phyloP scores from a whole-genome alignment of 345 rosid species.

The Orychophragmus violaceus region DNA sequence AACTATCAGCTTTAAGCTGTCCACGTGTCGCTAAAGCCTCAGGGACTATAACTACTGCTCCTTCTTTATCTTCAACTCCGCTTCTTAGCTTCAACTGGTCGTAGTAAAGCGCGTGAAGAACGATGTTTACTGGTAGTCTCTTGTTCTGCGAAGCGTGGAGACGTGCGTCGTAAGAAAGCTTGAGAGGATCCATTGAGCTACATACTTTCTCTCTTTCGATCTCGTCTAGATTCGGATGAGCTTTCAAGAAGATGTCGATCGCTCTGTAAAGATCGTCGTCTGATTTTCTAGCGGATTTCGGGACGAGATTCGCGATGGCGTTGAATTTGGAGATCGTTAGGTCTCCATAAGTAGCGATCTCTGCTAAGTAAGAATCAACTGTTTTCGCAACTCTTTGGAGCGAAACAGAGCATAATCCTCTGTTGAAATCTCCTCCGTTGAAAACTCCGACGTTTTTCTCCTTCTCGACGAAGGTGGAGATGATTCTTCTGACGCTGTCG shows the following conservation, averaged over 20 bases:
- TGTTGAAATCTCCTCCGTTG: conserved; percentile 52
- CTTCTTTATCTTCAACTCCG: conserved; percentile 32
- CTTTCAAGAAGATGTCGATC: conserved; percentile 81
- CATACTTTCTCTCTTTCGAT: conserved; percentile 86
- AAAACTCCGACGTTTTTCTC: conserved; percentile 79
- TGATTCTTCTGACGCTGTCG: conserved; percentile 74
- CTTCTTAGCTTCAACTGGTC: conserved; percentile 89
- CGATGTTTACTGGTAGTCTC: conserved; percentile 79
- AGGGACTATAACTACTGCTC: conserved; percentile 11
- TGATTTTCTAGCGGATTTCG: conserved; percentile 62
- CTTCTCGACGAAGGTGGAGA: conserved; percentile 66
- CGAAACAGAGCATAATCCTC: conserved; percentile 42
- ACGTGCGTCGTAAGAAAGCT: conserved; percentile 82
- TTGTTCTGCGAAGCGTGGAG: conserved; percentile 98
- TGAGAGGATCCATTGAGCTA: conserved; percentile 82
- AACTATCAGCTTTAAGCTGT: conserved; percentile 56
- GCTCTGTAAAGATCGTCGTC: conserved; percentile 90
- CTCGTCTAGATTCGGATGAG: conserved; percentile 88
- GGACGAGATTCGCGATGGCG: conserved; percentile 68
- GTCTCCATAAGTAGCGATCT: conserved; percentile 59
- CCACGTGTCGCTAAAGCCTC: conserved; percentile 47
- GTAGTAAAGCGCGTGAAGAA: conserved; percentile 78
- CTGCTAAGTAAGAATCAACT: conserved; percentile 65
- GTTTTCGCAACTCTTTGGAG: conserved; percentile 69
- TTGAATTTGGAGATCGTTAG: conserved; percentile 77